Base-by-base conservation (phyloP, 768 basidiomycete genomes). In the Collybia sordida region DNA sequence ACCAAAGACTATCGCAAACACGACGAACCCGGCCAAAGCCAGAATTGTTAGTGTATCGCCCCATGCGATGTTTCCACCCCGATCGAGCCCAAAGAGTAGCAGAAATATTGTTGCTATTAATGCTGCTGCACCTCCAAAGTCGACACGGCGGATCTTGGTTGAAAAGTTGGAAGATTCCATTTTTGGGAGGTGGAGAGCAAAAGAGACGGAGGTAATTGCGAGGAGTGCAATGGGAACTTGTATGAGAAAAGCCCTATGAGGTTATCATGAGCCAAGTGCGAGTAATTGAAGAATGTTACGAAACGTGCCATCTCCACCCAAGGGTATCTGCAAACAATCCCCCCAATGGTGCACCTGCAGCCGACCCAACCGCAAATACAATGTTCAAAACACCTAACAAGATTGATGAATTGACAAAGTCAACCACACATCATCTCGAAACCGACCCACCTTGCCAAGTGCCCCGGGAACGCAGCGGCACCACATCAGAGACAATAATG, bases 401-500 rank as follows among this genome's bases (percentile, higher is more conserved):
- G 14, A 35, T 23, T 34, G 22, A 37, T 43, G 34, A 36, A 3
- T 4, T 35, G n/a, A 44, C n/a, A 31, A 11, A 12, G 9, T 7
- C 3, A 14, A 14, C 5, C 31, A 12, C 9, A 14, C 6, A 11
- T 31, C 11, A 11, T 6, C 11, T 23, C 17, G 19, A 31, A 22
- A 40, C 40, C 11, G 8, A 22, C 60, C 3, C 19, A 75, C 82
- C 85, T 78, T 86, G 85, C 78, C 83, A 85, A n/a, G 82, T 85
- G 19, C 86, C 86, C 44, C 85, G 71, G 19, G 73, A 73, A 1
- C 84, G 73, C 40, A 86, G 68, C 0, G 85, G 82, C 1, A 85
- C 78, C 15, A 86, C 68, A 54, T 86, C 86, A 3, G 82, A 84
- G 64, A 86, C 74, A 31, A 86, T 77, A 48, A 88, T 86, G 47